Base-by-base conservation (phyloP, 176 grass and related monocot genomes). In the Eleusine indica region DNA sequence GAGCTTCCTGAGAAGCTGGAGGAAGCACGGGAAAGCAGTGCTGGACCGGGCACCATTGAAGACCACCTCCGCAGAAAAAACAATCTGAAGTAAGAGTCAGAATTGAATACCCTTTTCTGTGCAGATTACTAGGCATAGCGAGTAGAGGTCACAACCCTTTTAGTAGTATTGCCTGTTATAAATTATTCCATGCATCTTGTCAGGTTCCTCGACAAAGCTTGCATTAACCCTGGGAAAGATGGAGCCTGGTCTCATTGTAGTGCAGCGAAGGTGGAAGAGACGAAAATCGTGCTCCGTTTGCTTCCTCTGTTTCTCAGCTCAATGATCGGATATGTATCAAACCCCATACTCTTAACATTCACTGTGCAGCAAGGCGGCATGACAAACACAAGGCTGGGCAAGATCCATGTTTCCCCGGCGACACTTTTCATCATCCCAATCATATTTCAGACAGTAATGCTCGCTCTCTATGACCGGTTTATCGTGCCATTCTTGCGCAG, bases 171-270 rank as follows among this genome's bases (percentile, higher is more conserved):
- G 19, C 29, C 14, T 49, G 41, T n/a, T 69, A 54, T 69, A 15
- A 77, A 29, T 9, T 79, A 16, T 70, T 87, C 37, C 43, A 9
- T 78, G 8, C 29, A 44, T 88, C 35, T 83, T 39, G 43, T n/a
- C 60, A 94, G 92, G 41, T 94, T 94, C 73, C 89, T 94, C 1
- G 71, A 94, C 30, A 91, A 89, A 78, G 92, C 86, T 40, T 89
- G 83, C n/a, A 87, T 94, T n/a, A 13, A 63, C 54, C 40, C 9
- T 74, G 92, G 76, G 56, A 74, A 79, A 41, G 28, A 71, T 7
- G 76, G 83, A n/a, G 8, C 81, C 22, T 91, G 92, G 92, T 77
- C 80, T 35, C 28, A n/a, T 14, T 94, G 92, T 71, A 77, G 37
- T 63, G 63, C 29, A 14, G 68, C 51, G 3, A 87, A 94, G 70